Evolutionary conservation across 2,329 filamentous ascomycete genomes (phyloP), one percentile per base, ranked within the genome.

Genomic region (Epichloe sylvatica): DNA sequence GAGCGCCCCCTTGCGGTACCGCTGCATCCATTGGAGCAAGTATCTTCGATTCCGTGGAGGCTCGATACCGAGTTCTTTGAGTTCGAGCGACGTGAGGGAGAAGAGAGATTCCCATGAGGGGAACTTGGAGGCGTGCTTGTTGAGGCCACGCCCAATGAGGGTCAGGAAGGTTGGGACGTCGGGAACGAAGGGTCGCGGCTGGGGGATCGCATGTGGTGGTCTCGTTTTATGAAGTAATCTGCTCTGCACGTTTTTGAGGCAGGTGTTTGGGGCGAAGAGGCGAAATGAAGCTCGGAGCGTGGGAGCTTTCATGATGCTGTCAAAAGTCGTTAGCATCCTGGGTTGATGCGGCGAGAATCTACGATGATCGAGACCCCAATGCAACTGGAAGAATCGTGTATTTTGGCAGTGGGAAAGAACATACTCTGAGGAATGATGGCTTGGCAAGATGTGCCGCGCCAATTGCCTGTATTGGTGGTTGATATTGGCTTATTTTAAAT

Each of bases 41-140:
- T 97, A 98, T 51, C 83, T 76, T 54, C 92, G 78, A 56, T 80
- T 78, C 42, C 91, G 83, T 17, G 91, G 78, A 13, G 89, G 88
- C 64, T 97, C 91, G 54, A 97, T 76, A 50, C 92, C 91, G 17
- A 92, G 75, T 58, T 91, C 83, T 56, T 82, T 81, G 56, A 98
- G 75, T 67, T 97, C 82, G 42, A 74, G 66, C 17, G 86, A 88
- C 21, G 80, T 82, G 55, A 92, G 74, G 43, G 82, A 82, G 75
- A 97, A 97, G 43, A 98, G 80, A 5, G 86, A 79, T 48, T 92
- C 84, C 92, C 92, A 97, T 11, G 84, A 83, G 2, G 86, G 81
- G 59, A 98, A 87, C 67, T 97, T 97, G 67, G 79, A 74, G 45
- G 84, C 78, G 71, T 96, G 87, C 62, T 84, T 80, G 61, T 77